Conservation (phyloP, 163 green algal species). For the Coccomyxa subellipsoidea region DNA sequence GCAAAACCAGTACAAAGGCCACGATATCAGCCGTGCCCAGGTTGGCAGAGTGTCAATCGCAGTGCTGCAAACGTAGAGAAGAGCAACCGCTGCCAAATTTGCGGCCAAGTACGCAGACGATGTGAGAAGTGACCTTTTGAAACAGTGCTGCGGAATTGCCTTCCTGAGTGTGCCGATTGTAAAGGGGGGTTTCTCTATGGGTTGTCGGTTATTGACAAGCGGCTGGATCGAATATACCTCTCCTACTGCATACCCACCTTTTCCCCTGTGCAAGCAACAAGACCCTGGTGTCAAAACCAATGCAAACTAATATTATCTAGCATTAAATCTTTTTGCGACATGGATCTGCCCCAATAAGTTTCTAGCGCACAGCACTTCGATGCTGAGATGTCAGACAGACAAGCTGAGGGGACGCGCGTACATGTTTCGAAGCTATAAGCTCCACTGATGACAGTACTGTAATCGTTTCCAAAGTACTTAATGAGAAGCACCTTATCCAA, state of each 20-base stretch:
- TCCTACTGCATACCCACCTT: background rate
- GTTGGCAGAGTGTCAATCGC: slow-evolving; percentile 40
- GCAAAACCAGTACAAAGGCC: slow-evolving; percentile 75
- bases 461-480: too few relatives aligned
- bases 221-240: background rate
- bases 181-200: slow-evolving; percentile 44
- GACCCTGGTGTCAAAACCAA: too few relatives aligned
- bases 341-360: too few relatives aligned
- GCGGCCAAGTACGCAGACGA: slow-evolving; percentile 60
- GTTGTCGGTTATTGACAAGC: background rate
- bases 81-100: slow-evolving; percentile 47
- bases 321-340: too few relatives aligned
- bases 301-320: too few relatives aligned
- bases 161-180: slow-evolving; percentile 63
- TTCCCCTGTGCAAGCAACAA: background rate
- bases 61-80: slow-evolving; percentile 43
- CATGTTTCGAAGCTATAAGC: too few relatives aligned
- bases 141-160: slow-evolving; percentile 84
- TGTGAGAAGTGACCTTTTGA: slow-evolving; percentile 54
- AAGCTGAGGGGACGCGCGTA: too few relatives aligned
- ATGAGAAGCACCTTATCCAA: too few relatives aligned
- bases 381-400: too few relatives aligned
- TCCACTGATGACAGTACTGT: too few relatives aligned
- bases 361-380: too few relatives aligned
- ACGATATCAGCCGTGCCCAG: slow-evolving; percentile 43